Conservation (phyloP, 176 grass and related monocot genomes). For the Oryza meridionalis region DNA sequence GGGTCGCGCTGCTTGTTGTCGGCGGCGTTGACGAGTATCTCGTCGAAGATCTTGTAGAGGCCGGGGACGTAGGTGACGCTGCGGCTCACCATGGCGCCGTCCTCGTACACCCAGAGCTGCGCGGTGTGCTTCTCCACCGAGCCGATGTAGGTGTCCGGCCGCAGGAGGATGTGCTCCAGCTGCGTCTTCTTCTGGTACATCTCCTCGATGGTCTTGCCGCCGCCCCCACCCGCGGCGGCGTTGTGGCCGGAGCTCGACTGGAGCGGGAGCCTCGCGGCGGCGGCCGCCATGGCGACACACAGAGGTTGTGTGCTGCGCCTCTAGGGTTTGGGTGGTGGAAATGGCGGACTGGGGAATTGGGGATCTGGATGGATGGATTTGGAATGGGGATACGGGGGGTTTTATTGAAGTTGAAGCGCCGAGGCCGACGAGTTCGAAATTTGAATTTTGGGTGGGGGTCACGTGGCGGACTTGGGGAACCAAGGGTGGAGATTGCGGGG, state of each 20-base stretch:
- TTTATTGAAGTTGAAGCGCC: conserved; percentile 7
- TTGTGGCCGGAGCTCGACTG: conserved; percentile 80
- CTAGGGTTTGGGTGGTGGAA: neutral
- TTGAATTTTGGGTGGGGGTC: conserved; percentile 51
- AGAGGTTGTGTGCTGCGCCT: conserved; percentile 46
- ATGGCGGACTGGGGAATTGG: neutral
- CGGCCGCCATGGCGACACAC: conserved; percentile 60
- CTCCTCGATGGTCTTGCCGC: conserved; percentile 82
- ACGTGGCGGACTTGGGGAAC: neutral
- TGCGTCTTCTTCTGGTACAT: conserved; percentile 92
- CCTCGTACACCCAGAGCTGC: conserved; percentile 79
- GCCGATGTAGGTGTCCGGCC: conserved; percentile 90
- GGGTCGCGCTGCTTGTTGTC: conserved; percentile 99
- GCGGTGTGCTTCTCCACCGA: conserved; percentile 74
- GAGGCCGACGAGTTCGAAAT: conserved; percentile 47
- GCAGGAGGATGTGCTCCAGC: conserved; percentile 90
- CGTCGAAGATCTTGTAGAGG: conserved; percentile 97
- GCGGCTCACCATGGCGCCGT: conserved; percentile 60
- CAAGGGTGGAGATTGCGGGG: neutral
- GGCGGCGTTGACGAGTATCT: conserved; percentile 96
- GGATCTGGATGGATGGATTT: conserved; percentile 6
- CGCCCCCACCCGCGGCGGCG: conserved; percentile 44
- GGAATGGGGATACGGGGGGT: neutral
- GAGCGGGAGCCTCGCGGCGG: conserved; percentile 53
- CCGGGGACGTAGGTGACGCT: conserved; percentile 80